Evolutionary conservation across 2,329 filamentous ascomycete species (phyloP).

Genomic region (Alternaria gaisen): DNA sequence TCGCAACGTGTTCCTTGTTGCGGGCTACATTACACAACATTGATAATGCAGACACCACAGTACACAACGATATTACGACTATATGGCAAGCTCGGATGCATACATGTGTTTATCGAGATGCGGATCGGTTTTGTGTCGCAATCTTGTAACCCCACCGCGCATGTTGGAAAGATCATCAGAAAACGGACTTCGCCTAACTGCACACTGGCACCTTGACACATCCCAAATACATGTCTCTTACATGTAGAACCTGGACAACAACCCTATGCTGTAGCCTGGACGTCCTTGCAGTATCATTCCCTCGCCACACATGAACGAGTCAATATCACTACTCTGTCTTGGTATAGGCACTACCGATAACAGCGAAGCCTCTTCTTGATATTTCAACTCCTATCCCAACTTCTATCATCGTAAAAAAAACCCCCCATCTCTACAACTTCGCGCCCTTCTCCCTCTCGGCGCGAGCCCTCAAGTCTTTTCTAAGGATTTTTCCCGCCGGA

Average conservation of each 20-base stretch:
- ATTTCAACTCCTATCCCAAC: no score
- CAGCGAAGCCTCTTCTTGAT: not conserved
- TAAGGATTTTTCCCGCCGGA: conserved; percentile 48
- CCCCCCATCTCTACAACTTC: not conserved
- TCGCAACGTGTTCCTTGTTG: not conserved
- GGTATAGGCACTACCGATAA: not conserved
- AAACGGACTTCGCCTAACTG: not conserved
- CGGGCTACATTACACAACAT: not conserved
- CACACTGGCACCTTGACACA: not conserved
- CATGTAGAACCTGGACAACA: not conserved
- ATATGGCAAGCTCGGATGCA: not conserved
- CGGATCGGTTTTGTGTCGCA: not conserved
- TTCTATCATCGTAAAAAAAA: no score
- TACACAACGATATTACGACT: not conserved
- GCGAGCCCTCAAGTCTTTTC: conserved; percentile 47
- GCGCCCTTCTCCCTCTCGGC: conserved; percentile 40
- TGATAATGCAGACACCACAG: not conserved
- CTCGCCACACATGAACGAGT: no score
- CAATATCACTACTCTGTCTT: no score
- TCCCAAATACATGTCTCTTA: not conserved
- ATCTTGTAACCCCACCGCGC: not conserved
- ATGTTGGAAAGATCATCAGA: not conserved
- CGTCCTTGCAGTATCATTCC: rapidly evolving
- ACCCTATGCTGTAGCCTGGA: not conserved
- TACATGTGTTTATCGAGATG: not conserved